Conservation (phyloP, 2,329 filamentous ascomycete genomes). For the Fusarium subglutinans region DNA sequence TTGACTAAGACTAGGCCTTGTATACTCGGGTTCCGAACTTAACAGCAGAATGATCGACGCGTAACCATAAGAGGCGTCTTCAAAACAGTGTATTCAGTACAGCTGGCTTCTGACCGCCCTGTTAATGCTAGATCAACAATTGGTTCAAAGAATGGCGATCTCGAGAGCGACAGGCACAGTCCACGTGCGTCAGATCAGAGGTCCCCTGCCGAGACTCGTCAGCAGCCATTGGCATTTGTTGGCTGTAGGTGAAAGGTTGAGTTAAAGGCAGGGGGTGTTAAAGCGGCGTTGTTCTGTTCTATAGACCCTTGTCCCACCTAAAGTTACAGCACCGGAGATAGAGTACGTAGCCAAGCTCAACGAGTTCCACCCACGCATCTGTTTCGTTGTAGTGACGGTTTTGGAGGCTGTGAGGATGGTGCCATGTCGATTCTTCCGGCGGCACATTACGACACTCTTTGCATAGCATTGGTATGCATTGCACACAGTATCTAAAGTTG, state of each 20-base stretch:
- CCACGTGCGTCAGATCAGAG: conserved; percentile 33
- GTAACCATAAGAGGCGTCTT: background rate
- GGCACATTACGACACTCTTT: conserved; percentile 2
- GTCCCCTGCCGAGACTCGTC: conserved; percentile 34
- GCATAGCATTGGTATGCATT: background rate
- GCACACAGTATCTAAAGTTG: background rate
- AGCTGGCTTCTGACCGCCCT: conserved; percentile 32
- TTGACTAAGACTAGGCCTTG: background rate
- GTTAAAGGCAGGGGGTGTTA: conserved; percentile 18
- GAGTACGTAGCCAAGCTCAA: conserved; percentile 28
- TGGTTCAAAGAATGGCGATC: conserved; percentile 26
- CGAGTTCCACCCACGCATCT: conserved; percentile 33
- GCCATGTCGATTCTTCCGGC: conserved; percentile 21
- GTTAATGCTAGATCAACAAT: conserved; percentile 10
- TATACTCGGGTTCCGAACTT: background rate
- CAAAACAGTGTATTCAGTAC: conserved; percentile 3
- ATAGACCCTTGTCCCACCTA: conserved; percentile 18
- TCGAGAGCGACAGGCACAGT: conserved; percentile 30
- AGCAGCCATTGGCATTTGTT: conserved; percentile 11
- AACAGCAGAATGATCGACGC: background rate
- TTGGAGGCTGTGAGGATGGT: conserved; percentile 22
- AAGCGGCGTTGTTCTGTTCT: conserved; percentile 12
- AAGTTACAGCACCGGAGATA: background rate
- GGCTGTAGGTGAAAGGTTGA: conserved; percentile 9
- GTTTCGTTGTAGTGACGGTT: background rate